Conservation (phyloP, 768 basidiomycete species). For the Krasilnikovozyma curviuscula region DNA sequence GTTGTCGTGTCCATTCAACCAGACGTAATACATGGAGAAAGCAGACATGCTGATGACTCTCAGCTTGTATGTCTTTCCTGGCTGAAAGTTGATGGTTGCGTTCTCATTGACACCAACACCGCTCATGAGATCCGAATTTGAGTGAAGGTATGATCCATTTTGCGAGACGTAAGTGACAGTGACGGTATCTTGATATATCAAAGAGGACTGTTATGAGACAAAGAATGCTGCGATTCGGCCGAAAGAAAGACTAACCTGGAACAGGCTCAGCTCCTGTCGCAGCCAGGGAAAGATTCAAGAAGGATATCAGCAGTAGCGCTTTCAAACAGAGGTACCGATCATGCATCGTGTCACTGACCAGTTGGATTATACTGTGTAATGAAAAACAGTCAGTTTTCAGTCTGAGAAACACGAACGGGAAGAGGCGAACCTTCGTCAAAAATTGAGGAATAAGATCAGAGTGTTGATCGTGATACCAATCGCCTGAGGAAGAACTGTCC, state of each 20-base stretch:
- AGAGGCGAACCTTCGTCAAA: conserved; percentile 39
- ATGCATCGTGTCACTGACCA: too few relatives aligned
- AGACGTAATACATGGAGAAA: conserved; percentile 24
- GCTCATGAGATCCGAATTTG: conserved; percentile 33
- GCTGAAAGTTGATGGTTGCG: conserved; percentile 58
- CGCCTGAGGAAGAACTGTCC: too few relatives aligned
- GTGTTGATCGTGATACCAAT: conserved; percentile 84
- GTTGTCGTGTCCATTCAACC: conserved; percentile 29
- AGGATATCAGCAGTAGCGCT: too few relatives aligned
- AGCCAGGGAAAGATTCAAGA: too few relatives aligned
- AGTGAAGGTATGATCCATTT: conserved; percentile 46
- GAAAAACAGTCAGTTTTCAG: too few relatives aligned
- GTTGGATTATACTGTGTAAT: too few relatives aligned
- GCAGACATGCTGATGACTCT: background rate
- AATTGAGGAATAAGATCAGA: conserved; percentile 42
- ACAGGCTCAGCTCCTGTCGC: conserved; percentile 67
- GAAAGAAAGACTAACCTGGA: conserved; percentile 66
- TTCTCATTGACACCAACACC: conserved; percentile 58
- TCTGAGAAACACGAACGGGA: too few relatives aligned
- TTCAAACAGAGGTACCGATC: too few relatives aligned
- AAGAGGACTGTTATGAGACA: too few relatives aligned
- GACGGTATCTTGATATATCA: too few relatives aligned
- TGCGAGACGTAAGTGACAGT: conserved; percentile 72
- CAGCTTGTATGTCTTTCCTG: conserved; percentile 60
- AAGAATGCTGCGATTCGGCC: too few relatives aligned